phyloP scores from a whole-genome alignment of 345 rosid genomes.

The Triadica sebifera region DNA sequence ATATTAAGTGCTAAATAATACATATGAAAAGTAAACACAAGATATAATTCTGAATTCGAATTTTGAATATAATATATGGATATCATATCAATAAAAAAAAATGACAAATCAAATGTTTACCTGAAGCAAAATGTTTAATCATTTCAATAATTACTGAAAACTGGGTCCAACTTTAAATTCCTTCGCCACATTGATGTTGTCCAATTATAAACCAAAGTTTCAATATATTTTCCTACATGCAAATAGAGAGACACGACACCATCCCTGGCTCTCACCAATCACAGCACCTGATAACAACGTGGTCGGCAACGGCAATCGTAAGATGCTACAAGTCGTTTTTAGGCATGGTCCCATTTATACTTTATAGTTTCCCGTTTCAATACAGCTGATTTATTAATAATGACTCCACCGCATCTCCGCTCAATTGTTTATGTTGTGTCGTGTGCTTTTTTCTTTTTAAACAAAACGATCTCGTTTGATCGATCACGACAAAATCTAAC shows the following conservation, averaged over 20 bases:
- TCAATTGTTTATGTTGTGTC: not conserved
- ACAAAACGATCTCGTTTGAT: slow-evolving; percentile 15
- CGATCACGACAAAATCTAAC: slow-evolving; percentile 6
- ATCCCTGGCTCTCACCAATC: not conserved
- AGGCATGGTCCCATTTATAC: not conserved
- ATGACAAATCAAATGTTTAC: not conserved
- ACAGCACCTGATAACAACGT: not conserved
- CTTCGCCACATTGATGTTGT: not conserved
- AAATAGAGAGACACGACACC: no score
- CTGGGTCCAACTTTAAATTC: not conserved
- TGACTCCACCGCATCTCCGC: not conserved
- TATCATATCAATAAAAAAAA: no score
- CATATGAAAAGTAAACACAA: no score
- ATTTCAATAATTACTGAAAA: not conserved
- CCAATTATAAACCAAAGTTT: not conserved
- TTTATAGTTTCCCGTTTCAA: not conserved
- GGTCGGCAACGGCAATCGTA: not conserved
- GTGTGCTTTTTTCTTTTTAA: not conserved
- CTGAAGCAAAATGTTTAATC: not conserved
- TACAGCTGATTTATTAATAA: not conserved
- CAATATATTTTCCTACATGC: no score
- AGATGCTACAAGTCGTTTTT: slow-evolving; percentile 7
- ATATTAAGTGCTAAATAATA: no score
- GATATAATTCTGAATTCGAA: no score
- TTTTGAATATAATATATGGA: no score